These are phyloP conservation scores for Durusdinium trenchii DNA, from an alignment of 73 alveolate genomes.

Conservation along the genomic window DNA sequence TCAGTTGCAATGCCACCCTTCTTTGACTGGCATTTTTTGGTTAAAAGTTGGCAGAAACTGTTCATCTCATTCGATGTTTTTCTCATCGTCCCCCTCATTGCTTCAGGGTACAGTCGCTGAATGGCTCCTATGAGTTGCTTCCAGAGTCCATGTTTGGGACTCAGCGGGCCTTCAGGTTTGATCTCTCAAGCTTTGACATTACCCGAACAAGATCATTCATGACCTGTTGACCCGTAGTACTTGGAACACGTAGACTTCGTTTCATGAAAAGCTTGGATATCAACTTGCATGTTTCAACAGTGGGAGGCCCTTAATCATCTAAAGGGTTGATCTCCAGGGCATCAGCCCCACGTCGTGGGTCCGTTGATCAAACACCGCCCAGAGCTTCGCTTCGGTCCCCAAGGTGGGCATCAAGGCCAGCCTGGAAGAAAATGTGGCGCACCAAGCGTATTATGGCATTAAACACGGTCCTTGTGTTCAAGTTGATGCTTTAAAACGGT, in stretches of 20 bases:
- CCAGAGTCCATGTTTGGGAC: slow-evolving; percentile 48
- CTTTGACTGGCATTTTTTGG: background rate
- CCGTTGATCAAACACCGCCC: no score
- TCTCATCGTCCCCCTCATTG: no score
- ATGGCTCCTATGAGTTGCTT: slow-evolving; percentile 78
- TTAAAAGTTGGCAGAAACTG: background rate
- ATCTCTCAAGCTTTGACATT: background rate
- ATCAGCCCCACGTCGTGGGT: background rate
- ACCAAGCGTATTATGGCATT: background rate
- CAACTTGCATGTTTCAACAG: background rate
- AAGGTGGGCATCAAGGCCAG: slow-evolving; percentile 71
- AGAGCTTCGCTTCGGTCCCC: background rate
- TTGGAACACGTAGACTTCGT: no score
- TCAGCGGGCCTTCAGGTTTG: background rate
- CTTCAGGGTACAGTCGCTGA: slow-evolving; percentile 80
- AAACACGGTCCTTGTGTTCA: background rate
- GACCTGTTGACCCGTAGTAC: no score
- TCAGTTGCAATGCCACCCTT: background rate
- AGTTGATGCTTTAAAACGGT: background rate
- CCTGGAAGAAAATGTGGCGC: slow-evolving; percentile 27
- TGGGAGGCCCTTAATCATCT: background rate
- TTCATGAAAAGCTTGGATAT: background rate
- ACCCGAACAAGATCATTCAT: no score
- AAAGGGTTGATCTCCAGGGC: no score
- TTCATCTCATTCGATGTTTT: background rate